Evolutionary conservation across 2,329 filamentous ascomycete genomes (phyloP).

Genomic region (Xylaria digitata): DNA sequence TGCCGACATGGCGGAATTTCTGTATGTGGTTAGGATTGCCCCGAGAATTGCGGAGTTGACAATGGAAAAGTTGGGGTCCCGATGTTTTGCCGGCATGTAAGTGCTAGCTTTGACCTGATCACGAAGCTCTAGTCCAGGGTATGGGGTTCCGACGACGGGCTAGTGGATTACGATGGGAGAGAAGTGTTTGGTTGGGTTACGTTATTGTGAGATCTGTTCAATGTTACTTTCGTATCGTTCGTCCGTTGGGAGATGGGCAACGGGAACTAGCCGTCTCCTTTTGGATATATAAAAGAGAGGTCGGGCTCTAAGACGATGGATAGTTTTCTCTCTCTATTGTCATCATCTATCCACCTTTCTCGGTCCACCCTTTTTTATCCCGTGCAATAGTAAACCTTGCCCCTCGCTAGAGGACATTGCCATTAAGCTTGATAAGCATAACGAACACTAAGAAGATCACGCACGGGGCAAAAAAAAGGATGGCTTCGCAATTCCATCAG

Average conservation of each 20-base stretch:
- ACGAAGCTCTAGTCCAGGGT: not conserved
- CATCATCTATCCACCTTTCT: not conserved
- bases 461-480: not conserved
- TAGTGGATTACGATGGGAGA: not conserved
- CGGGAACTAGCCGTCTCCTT: slow-evolving; percentile 20
- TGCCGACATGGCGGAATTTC: slow-evolving; percentile 25
- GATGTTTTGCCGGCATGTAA: slow-evolving; percentile 29
- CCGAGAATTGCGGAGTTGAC: slow-evolving; percentile 13
- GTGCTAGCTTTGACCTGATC: not conserved
- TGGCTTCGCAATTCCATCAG: slow-evolving; percentile 28
- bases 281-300: slow-evolving; percentile 18
- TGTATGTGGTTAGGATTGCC: slow-evolving; percentile 7
- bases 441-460: not conserved
- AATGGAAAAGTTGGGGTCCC: slow-evolving; percentile 11
- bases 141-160: slow-evolving; percentile 9
- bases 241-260: slow-evolving; percentile 5
- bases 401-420: not conserved
- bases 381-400: no score
- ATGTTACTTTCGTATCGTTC: not conserved
- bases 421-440: not conserved
- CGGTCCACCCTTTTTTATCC: no score
- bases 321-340: not conserved
- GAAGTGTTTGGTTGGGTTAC: not conserved
- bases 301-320: no score
- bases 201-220: not conserved